phyloP scores from a whole-genome alignment of 768 basidiomycete species.

The Cantharellus cinnabarinus region DNA sequence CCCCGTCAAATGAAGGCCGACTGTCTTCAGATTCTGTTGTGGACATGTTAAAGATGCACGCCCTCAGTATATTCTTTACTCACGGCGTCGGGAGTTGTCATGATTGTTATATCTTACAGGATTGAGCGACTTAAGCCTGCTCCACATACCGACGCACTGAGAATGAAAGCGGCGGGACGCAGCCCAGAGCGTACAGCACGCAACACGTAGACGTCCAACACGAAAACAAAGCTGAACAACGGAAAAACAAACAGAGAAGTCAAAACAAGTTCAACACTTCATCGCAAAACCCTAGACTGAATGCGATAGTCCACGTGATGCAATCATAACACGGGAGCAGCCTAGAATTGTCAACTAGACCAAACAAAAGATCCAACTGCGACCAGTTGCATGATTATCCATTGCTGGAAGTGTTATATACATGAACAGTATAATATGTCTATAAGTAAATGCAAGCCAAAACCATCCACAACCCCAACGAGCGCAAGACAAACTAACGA shows the following conservation, averaged over 20 bases:
- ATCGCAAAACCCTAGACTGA: not conserved
- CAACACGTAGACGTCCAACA: not conserved
- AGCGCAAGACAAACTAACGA: no score
- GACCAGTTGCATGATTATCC: no score
- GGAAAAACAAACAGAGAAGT: not conserved
- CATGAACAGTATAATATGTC: no score
- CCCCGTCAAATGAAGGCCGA: no score
- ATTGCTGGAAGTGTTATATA: no score
- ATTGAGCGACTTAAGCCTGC: not conserved
- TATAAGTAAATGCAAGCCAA: no score
- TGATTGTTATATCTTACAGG: not conserved
- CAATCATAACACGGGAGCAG: not conserved
- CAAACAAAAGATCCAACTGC: no score
- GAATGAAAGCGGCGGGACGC: not conserved
- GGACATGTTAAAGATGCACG: no score
- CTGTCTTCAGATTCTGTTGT: no score
- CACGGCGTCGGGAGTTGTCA: not conserved
- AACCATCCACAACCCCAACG: no score
- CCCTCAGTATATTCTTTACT: not conserved
- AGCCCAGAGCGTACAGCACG: not conserved
- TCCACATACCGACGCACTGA: not conserved
- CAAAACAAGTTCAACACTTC: not conserved
- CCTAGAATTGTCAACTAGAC: no score
- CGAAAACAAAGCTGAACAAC: not conserved
- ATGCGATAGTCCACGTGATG: not conserved